phyloP scores from a whole-genome alignment of 2,329 filamentous ascomycete species.

The Arthrobotrys megalospora region DNA sequence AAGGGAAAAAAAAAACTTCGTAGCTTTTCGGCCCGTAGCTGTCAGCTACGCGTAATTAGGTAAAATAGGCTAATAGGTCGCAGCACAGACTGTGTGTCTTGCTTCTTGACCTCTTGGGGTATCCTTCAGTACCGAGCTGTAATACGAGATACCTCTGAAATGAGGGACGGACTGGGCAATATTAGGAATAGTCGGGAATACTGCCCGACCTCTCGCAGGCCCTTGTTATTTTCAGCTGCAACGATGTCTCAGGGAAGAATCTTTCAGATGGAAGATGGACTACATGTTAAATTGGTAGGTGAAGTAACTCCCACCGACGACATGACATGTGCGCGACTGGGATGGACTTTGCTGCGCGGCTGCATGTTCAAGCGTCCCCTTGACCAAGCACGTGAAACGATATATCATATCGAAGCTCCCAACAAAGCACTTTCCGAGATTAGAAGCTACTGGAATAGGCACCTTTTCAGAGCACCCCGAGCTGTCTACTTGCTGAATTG shows the following conservation, averaged over 20 bases:
- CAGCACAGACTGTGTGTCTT: constrained; percentile 20
- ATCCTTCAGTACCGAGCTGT: constrained; percentile 9
- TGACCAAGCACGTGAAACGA: constrained; percentile 40
- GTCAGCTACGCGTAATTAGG: constrained; percentile 38
- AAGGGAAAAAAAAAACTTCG: not conserved
- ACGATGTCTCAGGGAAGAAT: not conserved
- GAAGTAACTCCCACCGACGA: constrained; percentile 3
- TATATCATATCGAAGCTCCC: not conserved
- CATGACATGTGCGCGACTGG: constrained; percentile 55
- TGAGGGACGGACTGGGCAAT: constrained; percentile 10
- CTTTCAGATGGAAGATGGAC: not conserved
- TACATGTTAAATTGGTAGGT: constrained; percentile 28
- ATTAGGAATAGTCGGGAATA: constrained; percentile 20
- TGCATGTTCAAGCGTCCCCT: constrained; percentile 10
- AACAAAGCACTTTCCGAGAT: constrained; percentile 3
- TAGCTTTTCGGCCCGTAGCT: constrained; percentile 6
- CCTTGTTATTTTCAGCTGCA: constrained; percentile 1
- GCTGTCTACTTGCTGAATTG: not conserved
- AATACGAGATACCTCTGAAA: constrained; percentile 19
- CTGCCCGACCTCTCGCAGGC: not conserved
- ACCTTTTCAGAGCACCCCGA: constrained; percentile 1
- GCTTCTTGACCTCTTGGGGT: constrained; percentile 9
- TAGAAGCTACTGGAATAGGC: constrained; percentile 27
- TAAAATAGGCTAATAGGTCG: constrained; percentile 52
- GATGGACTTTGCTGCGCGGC: constrained; percentile 28